phyloP scores from a whole-genome alignment of 352 stramenopile genomes.

The Phytopythium delawarense region DNA sequence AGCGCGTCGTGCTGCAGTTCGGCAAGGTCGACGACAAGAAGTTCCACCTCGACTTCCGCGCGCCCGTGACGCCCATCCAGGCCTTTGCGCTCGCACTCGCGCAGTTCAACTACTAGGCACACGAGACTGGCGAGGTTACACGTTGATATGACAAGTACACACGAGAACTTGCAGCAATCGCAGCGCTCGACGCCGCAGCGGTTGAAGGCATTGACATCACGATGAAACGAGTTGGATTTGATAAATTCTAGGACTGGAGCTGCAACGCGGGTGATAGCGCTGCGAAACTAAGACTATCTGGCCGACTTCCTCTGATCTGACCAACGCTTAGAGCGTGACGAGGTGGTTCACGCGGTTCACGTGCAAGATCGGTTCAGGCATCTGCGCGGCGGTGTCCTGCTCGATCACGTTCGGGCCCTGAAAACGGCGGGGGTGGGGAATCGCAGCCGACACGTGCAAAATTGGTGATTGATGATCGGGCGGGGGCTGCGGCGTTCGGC shows the following conservation, averaged over 20 bases:
- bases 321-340: no score
- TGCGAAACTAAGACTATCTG: neutral
- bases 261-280: neutral
- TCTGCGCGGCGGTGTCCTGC: neutral
- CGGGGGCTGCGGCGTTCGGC: neutral
- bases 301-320: neutral
- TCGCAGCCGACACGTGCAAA: neutral
- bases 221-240: neutral
- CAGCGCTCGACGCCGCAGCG: no score
- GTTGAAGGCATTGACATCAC: neutral
- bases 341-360: neutral
- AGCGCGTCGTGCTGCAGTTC: slow-evolving; percentile 60
- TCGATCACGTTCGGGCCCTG: neutral
- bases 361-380: neutral
- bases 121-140: neutral
- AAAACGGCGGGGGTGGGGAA: neutral
- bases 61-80: slow-evolving; percentile 69
- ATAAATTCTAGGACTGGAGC: neutral
- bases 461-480: neutral
- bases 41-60: slow-evolving; percentile 77
- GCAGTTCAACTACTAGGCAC: slow-evolving; percentile 53
- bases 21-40: slow-evolving; percentile 77
- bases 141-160: no score
- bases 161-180: no score
- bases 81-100: slow-evolving; percentile 61